phyloP scores from a whole-genome alignment of 495 filamentous ascomycete genomes.

The Xylaria telfairii region DNA sequence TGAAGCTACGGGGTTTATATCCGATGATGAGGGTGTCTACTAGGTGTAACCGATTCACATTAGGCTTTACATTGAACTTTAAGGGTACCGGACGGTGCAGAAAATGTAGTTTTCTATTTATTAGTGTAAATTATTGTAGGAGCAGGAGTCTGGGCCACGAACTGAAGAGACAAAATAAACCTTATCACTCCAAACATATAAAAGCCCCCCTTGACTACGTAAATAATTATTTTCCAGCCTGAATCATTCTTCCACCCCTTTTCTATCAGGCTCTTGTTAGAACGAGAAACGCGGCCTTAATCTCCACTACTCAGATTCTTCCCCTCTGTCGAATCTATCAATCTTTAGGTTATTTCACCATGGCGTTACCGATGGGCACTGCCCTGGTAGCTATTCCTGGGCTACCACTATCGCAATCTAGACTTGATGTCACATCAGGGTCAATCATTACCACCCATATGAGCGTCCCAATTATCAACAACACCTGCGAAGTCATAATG shows the following conservation, averaged over 20 bases:
- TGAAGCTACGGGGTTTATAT: not conserved
- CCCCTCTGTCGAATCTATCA: too few species aligned
- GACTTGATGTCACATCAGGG: not conserved
- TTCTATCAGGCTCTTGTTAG: too few species aligned
- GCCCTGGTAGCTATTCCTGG: too few species aligned
- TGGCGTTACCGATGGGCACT: not conserved
- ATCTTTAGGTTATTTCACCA: not conserved
- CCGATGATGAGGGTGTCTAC: not conserved
- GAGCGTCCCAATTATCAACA: not conserved
- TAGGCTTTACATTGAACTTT: not conserved
- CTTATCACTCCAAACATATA: not conserved
- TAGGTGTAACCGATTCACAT: not conserved
- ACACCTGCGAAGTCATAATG: not conserved
- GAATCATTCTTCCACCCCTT: too few species aligned
- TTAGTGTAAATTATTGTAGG: not conserved
- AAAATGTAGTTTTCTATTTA: not conserved
- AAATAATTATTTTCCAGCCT: too few species aligned
- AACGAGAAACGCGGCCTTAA: not conserved
- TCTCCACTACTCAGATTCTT: too few species aligned
- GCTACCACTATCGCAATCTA: not conserved
- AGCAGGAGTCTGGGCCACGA: too few species aligned
- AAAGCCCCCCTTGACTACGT: too few species aligned
- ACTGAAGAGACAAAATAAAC: not conserved
- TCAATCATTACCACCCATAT: not conserved
- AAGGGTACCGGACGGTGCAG: not conserved